Base-by-base conservation (phyloP, 1,139 yeast species). In the Kodamaea suecica region DNA sequence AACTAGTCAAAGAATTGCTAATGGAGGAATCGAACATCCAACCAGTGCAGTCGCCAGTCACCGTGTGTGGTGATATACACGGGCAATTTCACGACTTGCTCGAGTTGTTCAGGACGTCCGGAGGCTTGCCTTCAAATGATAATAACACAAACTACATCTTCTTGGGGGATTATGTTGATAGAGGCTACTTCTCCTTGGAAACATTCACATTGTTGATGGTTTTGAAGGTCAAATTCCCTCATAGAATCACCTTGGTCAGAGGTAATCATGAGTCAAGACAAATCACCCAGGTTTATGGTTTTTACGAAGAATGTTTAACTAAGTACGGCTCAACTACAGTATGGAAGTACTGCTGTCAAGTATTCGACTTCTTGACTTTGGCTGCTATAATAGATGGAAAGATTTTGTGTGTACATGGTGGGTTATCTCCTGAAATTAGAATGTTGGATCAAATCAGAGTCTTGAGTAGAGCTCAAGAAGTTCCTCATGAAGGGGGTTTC, bases 401-500 rank as follows among this genome's bases (percentile, higher is more conserved):
- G 55, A 84, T 90, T 31, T 67, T 90, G 40, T 90, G 97, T 69
- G 95, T 90, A 29, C 97, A 90, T 56, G 97, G 97, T 39, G 97
- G 97, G 1, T 73, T 92, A 42, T 85, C 95, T n/a, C 98, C 98
- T 4, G 97, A 92, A 61, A 87, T 92, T 40, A 78, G 97, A 57
- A 90, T 92, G 87, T 73, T 92, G 47, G 98, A 92, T 58, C 97
- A 92, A 63, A 90, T 92, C 41, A 73, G 98, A 49, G 96, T 90
- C 12, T 70, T 92, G 40, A 85, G 95, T 37, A 75, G 98, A 53
- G 97, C 97, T n/a, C 97, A 92, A 62, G 98, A 92, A 61, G 97
- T 92, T 36, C 98, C 98, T 2, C 98, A 92, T 59, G 98, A 92
- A 62, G 98, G 98, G 44, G 97, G 97, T 3, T 92, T 92, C 61